Evolutionary conservation across 495 filamentous ascomycete genomes (phyloP).

Genomic region (Podospora pseudocomata): DNA sequence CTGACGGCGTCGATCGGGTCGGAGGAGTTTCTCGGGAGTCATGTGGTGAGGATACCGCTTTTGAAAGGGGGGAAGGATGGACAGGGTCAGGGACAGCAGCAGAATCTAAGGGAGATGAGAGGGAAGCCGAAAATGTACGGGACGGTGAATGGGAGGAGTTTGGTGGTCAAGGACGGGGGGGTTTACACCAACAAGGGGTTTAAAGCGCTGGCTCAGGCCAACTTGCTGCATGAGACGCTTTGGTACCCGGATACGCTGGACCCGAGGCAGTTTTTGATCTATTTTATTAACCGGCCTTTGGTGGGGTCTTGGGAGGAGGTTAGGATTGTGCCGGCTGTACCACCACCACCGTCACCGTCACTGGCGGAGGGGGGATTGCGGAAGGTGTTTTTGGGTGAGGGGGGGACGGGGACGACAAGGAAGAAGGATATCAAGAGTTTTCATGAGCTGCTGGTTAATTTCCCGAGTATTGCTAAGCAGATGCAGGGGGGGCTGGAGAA

Average conservation of each 20-base stretch:
- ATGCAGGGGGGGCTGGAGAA: conserved; percentile 92
- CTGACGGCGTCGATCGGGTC: conserved; percentile 78
- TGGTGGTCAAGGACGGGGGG: conserved; percentile 90
- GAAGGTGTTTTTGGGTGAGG: conserved; percentile 36
- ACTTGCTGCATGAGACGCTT: conserved; percentile 78
- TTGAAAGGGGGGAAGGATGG: conserved; percentile 61
- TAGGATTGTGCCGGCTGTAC: conserved; percentile 58
- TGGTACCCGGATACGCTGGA: conserved; percentile 83
- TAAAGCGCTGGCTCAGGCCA: conserved; percentile 85
- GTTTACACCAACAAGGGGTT: conserved; percentile 98
- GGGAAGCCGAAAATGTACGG: conserved; percentile 91
- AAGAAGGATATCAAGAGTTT: conserved; percentile 92
- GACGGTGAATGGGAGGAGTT: conserved; percentile 87
- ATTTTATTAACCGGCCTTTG: conserved; percentile 92
- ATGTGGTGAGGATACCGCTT: conserved; percentile 82
- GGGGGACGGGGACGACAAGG: conserved; percentile 38
- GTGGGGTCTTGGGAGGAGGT: conserved; percentile 77
- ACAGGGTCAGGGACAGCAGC: conserved; percentile 21
- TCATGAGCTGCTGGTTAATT: conserved; percentile 83
- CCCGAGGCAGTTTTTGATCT: conserved; percentile 87
- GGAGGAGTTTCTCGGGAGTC: conserved; percentile 94
- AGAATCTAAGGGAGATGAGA: conserved; percentile 80
- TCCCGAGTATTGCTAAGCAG: conserved; percentile 94
- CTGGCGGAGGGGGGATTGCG: conserved; percentile 30
- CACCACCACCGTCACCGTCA: conserved; percentile 38